Conservation (phyloP, 2,329 filamentous ascomycete genomes). For the Alternaria arborescens region DNA sequence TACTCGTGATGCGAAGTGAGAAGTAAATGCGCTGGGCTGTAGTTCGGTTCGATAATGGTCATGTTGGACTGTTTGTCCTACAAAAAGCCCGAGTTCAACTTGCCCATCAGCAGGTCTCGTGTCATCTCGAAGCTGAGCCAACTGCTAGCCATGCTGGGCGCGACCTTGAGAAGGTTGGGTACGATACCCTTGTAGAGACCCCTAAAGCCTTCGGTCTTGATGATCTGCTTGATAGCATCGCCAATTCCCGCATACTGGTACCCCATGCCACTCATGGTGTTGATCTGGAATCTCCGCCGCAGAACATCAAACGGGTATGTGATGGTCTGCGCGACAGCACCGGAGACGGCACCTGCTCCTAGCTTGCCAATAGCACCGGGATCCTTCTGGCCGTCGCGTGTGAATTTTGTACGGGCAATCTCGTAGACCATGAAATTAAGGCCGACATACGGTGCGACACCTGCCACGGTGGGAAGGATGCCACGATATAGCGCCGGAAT, state of each 20-base stretch:
- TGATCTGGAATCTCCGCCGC: constrained; percentile 94
- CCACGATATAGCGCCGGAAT: constrained; percentile 87
- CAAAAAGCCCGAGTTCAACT: constrained; percentile 42
- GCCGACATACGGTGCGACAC: constrained; percentile 95
- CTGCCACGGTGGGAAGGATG: constrained; percentile 91
- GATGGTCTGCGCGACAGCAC: constrained; percentile 94
- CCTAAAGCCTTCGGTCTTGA: constrained; percentile 80
- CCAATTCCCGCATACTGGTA: constrained; percentile 91
- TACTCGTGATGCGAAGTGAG: constrained; percentile 7
- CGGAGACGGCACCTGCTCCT: constrained; percentile 89
- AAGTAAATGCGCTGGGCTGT: neutral
- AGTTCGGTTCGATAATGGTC: constrained; percentile 2
- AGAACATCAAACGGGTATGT: constrained; percentile 98
- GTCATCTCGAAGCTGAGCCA: constrained; percentile 98
- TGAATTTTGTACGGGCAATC: constrained; percentile 82
- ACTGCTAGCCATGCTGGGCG: constrained; percentile 97
- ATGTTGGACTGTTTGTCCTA: constrained; percentile 18
- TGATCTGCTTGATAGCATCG: constrained; percentile 83
- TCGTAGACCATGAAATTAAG: constrained; percentile 99
- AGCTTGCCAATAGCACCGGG: constrained; percentile 83
- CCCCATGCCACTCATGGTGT: constrained; percentile 98
- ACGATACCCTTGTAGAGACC: constrained; percentile 96
- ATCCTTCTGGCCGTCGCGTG: constrained; percentile 85
- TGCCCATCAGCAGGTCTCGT: constrained; percentile 78
- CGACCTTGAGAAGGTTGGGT: constrained; percentile 95